phyloP scores from a whole-genome alignment of 345 rosid species.

The Pistacia vera region DNA sequence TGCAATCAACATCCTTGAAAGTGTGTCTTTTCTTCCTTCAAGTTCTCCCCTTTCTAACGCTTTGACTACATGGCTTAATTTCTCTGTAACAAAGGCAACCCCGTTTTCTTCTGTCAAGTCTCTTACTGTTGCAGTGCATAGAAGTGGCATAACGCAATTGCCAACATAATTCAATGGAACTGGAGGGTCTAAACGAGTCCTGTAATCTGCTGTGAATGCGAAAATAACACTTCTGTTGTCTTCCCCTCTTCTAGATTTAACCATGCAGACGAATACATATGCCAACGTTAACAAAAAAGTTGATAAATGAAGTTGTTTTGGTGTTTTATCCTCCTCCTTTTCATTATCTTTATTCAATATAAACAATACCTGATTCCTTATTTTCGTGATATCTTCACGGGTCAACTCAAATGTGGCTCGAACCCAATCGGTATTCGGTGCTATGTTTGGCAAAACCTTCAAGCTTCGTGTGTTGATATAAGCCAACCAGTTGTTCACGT shows the following conservation, averaged over 20 bases:
- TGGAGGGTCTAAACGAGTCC: slow-evolving; percentile 25
- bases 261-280: slow-evolving; percentile 17
- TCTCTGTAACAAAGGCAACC: background rate
- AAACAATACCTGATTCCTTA: slow-evolving; percentile 18
- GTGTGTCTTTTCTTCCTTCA: background rate
- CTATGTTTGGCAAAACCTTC: background rate
- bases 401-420: slow-evolving; percentile 27
- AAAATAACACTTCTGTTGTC: slow-evolving; percentile 1
- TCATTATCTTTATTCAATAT: background rate
- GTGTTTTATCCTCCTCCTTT: background rate
- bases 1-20: background rate
- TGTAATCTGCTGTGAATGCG: slow-evolving; percentile 29
- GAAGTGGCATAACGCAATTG: slow-evolving; percentile 8
- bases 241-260: slow-evolving; percentile 24
- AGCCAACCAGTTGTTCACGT: background rate
- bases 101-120: slow-evolving; percentile 6
- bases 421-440: background rate
- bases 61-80: background rate
- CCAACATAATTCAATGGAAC: slow-evolving; percentile 36
- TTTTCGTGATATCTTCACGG: slow-evolving; percentile 23
- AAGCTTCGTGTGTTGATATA: slow-evolving; percentile 1
- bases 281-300: slow-evolving; percentile 30
- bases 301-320: slow-evolving; percentile 24
- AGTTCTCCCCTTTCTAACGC: background rate
- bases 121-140: background rate